Conservation (phyloP, 2,329 filamentous ascomycete genomes). For the Cladosporium sp. region DNA sequence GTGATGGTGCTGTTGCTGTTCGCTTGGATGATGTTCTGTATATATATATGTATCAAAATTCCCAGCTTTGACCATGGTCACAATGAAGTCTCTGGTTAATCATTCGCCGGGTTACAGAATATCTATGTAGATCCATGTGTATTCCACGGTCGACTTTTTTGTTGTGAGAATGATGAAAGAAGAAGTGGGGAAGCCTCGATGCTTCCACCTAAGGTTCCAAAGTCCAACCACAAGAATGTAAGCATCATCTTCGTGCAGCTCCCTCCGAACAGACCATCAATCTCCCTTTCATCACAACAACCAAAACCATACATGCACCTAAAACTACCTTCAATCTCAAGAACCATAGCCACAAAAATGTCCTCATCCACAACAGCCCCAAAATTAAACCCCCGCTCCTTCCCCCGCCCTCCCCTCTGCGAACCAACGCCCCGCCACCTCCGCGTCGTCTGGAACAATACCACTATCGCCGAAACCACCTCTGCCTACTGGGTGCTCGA, state of each 20-base stretch:
- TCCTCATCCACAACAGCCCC: slow-evolving; percentile 29
- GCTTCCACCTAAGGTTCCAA: neutral
- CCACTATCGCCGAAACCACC: slow-evolving; percentile 57
- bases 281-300: neutral
- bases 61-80: neutral
- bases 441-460: slow-evolving; percentile 55
- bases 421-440: slow-evolving; percentile 57
- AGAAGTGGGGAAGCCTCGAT: neutral
- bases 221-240: neutral
- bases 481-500: slow-evolving; percentile 64
- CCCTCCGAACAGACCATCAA: neutral
- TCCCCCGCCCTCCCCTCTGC: slow-evolving; percentile 60
- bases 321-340: neutral
- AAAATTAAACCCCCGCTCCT: slow-evolving; percentile 57
- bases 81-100: neutral
- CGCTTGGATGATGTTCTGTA: neutral
- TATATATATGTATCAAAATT: neutral
- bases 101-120: neutral
- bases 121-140: neutral
- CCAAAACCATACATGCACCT: neutral
- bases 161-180: neutral
- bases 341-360: slow-evolving; percentile 23
- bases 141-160: neutral
- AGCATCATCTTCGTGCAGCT: slow-evolving; percentile 5
- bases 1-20: neutral